Evolutionary conservation across 2,329 filamentous ascomycete genomes (phyloP).

Genomic region (Claviceps sp.): DNA sequence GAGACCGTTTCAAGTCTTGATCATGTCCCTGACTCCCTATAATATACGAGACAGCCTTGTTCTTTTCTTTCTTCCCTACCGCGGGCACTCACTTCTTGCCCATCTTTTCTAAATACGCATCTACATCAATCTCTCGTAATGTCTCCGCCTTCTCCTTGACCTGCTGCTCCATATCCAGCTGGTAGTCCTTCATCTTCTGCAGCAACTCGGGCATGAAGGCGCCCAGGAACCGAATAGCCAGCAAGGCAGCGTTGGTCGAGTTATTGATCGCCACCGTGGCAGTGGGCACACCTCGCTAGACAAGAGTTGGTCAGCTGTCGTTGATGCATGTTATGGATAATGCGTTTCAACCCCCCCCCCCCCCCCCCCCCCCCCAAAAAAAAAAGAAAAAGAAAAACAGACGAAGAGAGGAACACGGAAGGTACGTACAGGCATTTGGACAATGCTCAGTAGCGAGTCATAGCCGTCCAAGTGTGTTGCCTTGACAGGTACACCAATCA

Average conservation of each 20-base stretch:
- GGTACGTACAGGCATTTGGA: constrained; percentile 56
- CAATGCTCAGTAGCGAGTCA: constrained; percentile 59
- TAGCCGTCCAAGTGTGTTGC: constrained; percentile 58
- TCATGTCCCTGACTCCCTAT: too few species aligned
- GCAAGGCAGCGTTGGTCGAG: constrained; percentile 59
- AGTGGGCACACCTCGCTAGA: constrained; percentile 48
- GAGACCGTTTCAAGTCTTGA: too few species aligned
- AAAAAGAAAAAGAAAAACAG: not conserved
- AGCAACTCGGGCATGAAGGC: constrained; percentile 41
- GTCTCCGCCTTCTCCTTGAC: constrained; percentile 49
- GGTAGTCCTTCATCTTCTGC: constrained; percentile 46
- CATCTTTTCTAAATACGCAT: constrained; percentile 35
- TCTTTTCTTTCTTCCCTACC: too few species aligned
- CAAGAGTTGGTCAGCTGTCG: constrained; percentile 7
- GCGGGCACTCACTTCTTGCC: constrained; percentile 11
- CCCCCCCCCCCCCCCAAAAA: too few species aligned
- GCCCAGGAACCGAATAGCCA: constrained; percentile 57
- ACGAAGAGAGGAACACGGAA: not conserved
- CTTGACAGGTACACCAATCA: constrained; percentile 67
- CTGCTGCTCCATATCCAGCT: constrained; percentile 46
- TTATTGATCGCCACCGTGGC: constrained; percentile 73
- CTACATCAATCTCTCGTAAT: constrained; percentile 42
- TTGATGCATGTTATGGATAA: constrained; percentile 9
- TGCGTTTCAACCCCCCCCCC: not conserved
- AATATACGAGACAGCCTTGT: too few species aligned